Conservation (phyloP, 106 monocot genomes). For the Acorus calamus region DNA sequence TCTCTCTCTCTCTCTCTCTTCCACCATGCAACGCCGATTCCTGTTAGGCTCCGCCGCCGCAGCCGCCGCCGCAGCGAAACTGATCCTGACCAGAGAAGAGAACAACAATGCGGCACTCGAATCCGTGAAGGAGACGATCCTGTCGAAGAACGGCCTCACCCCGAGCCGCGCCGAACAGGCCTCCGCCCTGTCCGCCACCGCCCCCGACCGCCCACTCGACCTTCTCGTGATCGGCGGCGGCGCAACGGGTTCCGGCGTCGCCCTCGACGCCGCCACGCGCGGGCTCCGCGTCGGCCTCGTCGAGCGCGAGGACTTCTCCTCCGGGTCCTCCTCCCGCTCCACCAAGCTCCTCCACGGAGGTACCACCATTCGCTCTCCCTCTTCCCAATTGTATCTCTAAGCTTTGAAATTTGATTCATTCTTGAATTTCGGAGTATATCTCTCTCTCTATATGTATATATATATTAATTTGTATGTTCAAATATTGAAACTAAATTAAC, state of each 20-base stretch:
- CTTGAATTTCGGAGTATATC: too few relatives aligned
- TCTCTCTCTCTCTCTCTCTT: too few relatives aligned
- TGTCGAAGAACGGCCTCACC: slow-evolving; percentile 15
- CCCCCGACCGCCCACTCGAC: slow-evolving; percentile 50
- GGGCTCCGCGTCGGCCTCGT: slow-evolving; percentile 89
- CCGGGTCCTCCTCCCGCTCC: slow-evolving; percentile 88
- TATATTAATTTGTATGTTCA: too few relatives aligned
- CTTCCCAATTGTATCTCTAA: not conserved
- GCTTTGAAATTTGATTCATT: not conserved
- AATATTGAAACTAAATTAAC: too few relatives aligned
- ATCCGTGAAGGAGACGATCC: slow-evolving; percentile 23
- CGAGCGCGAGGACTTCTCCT: slow-evolving; percentile 96
- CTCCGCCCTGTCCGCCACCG: slow-evolving; percentile 57
- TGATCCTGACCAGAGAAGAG: too few relatives aligned
- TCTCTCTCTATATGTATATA: too few relatives aligned
- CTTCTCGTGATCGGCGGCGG: slow-evolving; percentile 89
- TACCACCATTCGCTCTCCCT: not conserved
- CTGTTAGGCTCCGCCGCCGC: too few relatives aligned
- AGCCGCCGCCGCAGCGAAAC: too few relatives aligned
- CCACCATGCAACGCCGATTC: too few relatives aligned
- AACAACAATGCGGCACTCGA: too few relatives aligned
- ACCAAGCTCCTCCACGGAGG: slow-evolving; percentile 97
- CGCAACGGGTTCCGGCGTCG: slow-evolving; percentile 87
- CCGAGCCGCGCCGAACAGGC: slow-evolving; percentile 31
- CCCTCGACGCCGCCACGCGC: slow-evolving; percentile 74